Base-by-base conservation (phyloP, 1,284 basidiomycete genomes). In the Spongispora temasekensis region DNA sequence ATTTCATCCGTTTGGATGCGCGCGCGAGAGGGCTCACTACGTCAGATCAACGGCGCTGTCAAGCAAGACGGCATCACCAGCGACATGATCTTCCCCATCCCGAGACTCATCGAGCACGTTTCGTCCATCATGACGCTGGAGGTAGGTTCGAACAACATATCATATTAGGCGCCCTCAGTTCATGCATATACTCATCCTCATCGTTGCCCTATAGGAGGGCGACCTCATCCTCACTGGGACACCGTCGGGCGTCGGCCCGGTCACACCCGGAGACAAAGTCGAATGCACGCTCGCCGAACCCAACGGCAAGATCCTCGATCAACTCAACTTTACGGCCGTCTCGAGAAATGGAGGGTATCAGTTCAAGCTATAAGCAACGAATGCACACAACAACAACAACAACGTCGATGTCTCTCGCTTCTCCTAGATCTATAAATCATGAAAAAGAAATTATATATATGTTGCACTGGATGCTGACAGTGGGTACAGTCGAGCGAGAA, bases 41-140 rank as follows among this genome's bases (percentile, higher is more conserved):
- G 65, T 50, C 68, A 93, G 87, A 86, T 98, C 72, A 95, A 98
- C 69, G 94, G 88, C 53, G 75, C 82, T 40, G 78, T 86, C 61
- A 95, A 92, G 75, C 97, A 99, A 75, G 82, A 91, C 61, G 97
- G 95, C 5, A 86, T 83, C 35, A 96, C 96, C 2, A 75, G 79
- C 28, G 91, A 97, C 74, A 98, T 99, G 97, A 92, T 98, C 64
- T 97, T 97, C 80, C 82, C 83, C 51, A 94, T 99, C 50, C 94
- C 96, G 1, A 81, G 86, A n/a, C 83, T 99, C 57, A 91, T 99
- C 67, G 86, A 92, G 66, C 95, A 97, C 70, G 85, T 97, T 53
- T 96, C 95, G 3, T 91, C 91, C 19, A 97, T 99, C 76, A 98
- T 98, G 95, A 90, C 89, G 1, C 83, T 98, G 21, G 95, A 98